Base-by-base conservation (phyloP, 805 yeast genomes). In the Ogataea glucozyma region DNA sequence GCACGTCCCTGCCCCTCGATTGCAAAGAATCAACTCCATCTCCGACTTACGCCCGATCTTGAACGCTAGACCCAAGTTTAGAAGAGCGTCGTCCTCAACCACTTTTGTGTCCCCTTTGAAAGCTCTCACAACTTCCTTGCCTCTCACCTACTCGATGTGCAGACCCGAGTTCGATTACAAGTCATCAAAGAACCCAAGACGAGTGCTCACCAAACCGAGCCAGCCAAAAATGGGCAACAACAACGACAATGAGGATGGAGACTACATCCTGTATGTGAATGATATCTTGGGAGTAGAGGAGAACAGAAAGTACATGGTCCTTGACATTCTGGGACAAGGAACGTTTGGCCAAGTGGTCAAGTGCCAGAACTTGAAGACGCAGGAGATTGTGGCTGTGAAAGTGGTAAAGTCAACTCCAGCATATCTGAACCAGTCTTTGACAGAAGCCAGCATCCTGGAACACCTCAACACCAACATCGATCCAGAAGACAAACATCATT, bases 261-360 rank as follows among this genome's bases (percentile, higher is more conserved):
- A 93, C 66, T 91, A 90, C 60, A 91, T 93, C 43, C 68, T 95
- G 14, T 91, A 89, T 53, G 99, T 93, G 17, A 93, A 95, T 62
- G 99, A 95, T 61, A 81, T 93, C 18, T 68, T 93, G 30, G 98
- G 99, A 4, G 73, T 79, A 3, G 88, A 85, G 53, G 93, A 87
- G 51, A 90, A 88, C 45, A 73, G 90, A 41, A 85, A 87, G 59
- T 91, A 90, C 61, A 73, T 93, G 57, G 97, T 93, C 4, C 69
- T 93, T 44, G 98, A 91, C 63, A 73, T 93, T 12, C 66, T 93
- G 31, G 99, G 99, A 1, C 91, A 90, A 48, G 99, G 99, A 2
- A 90, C 99, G 1, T 93, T 93, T 72, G 99, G 99, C 8, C 98
- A 93, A 67, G 99, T 93, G 35, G 95, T 90, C 31, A 93, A 91